Evolutionary conservation across 306 rosid genomes (phyloP), one percentile per base, ranked within the genome.

Genomic region (Erythrophleum fordii): DNA sequence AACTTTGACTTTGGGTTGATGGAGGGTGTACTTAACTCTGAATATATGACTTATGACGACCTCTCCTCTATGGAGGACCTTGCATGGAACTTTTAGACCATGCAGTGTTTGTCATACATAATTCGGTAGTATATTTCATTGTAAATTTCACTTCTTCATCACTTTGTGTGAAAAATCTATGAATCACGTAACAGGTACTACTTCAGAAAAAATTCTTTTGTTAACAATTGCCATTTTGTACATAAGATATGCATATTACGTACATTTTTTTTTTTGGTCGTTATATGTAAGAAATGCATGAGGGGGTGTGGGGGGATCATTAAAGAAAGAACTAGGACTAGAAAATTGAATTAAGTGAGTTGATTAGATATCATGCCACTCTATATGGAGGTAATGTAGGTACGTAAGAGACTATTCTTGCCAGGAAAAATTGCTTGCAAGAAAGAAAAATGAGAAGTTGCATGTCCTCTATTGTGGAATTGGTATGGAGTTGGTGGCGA

Each of bases 31-130:
- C 81, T 86, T 61, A 66, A 72, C 75, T 84, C 92, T 60, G 94
- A 86, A 52, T 85, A 84, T 41, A 76, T 81, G 82, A 77, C 86
- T 77, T 61, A 86, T 58, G 91, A 92, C 17, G 35, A 41, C 75
- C 59, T 82, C 20, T 73, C 81, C 61, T 84, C 85, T 64, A 77
- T 83, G 83, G 83, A 81, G 84, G 88, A 90, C 46, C 77, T 92
- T 90, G 85, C 89, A 77, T 92, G 97, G 94, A 84, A 82, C 80
- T 87, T 88, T 86, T 88, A 90, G 69, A 49, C 71, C 42, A 85
- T 62, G 42, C 31, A 59, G 11, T 31, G 4, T 28, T 56, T 6
- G 23, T 56, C 23, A 20, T 20, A n/a, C 60, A 25, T 25, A 2
- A 25, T 58, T 28, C 12, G 4, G n/a, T 26, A 5, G 11, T 59